Conservation (phyloP, 192 early-diverging fungal species). For the Thamnidium elegans region DNA sequence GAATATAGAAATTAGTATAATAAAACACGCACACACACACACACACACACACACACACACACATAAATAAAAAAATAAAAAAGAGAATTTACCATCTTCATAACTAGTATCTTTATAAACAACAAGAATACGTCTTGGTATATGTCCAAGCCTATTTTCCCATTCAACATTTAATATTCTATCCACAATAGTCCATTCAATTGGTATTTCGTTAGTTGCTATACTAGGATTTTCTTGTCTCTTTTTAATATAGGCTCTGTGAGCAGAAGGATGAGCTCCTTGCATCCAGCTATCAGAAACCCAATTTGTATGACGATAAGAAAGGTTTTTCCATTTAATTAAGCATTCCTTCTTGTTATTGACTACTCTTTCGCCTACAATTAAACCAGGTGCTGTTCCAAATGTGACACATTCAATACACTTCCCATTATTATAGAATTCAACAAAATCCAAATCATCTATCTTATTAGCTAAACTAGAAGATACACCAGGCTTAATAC, state of each 20-base stretch:
- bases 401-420: background rate
- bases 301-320: constrained; percentile 51
- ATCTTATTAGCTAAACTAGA: constrained; percentile 20
- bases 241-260: constrained; percentile 33
- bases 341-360: constrained; percentile 21
- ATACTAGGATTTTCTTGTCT: constrained; percentile 6
- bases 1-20: constrained; percentile 8
- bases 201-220: constrained; percentile 27
- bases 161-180: constrained; percentile 40
- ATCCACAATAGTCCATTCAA: constrained; percentile 41
- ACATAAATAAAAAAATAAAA: too few species aligned
- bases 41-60: too few species aligned
- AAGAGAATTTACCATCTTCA: constrained; percentile 36
- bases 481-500: background rate
- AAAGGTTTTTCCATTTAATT: constrained; percentile 46
- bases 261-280: constrained; percentile 22
- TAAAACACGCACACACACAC: background rate
- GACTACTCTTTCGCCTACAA: background rate
- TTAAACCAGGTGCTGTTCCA: background rate
- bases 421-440: background rate
- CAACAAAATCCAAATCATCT: background rate
- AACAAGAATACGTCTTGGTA: constrained; percentile 54
- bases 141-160: constrained; percentile 25
- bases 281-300: constrained; percentile 46
- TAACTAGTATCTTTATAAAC: constrained; percentile 62